Percentiles rank a stretch among this genome's conserved stretches.
Conservation (phyloP, 2,329 filamentous ascomycete species). For the Verticillium longisporum region DNA sequence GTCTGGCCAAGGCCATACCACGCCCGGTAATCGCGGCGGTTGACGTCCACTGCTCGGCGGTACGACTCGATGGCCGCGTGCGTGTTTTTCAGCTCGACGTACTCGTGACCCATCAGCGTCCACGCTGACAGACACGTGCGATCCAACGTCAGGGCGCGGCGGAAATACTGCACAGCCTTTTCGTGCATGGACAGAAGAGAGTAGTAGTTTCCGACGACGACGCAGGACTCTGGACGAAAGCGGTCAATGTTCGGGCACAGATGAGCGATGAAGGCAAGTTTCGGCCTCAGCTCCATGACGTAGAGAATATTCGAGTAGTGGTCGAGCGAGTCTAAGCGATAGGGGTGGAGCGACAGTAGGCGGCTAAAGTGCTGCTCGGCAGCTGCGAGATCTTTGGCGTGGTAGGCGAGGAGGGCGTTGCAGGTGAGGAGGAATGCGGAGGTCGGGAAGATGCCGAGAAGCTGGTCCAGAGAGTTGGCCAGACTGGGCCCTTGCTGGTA, state of each 20-base stretch:
- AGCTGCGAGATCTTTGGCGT: constrained; percentile 72
- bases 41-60: constrained; percentile 88
- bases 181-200: constrained; percentile 91
- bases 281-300: constrained; percentile 80
- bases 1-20: constrained; percentile 98
- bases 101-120: constrained; percentile 99
- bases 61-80: constrained; percentile 98
- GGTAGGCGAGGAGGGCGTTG: constrained; percentile 80
- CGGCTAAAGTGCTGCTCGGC: constrained; percentile 67
- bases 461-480: constrained; percentile 66
- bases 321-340: constrained; percentile 81
- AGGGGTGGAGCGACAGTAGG: constrained; percentile 66
- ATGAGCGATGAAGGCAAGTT: constrained; percentile 87
- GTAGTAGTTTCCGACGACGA: constrained; percentile 96
- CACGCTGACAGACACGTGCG: constrained; percentile 88
- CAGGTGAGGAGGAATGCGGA: constrained; percentile 90
- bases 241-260: constrained; percentile 88
- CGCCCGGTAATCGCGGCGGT: constrained; percentile 90
- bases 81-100: constrained; percentile 97
- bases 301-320: constrained; percentile 98
- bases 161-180: constrained; percentile 97
- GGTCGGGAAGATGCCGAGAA: constrained; percentile 76
- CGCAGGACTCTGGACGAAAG: constrained; percentile 94
- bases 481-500: constrained; percentile 77
- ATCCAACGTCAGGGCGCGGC: constrained; percentile 83